A percentile compares a stretch with the other conserved stretches of the same genome.
phyloP scores from a whole-genome alignment of 2,329 filamentous ascomycete species.

The Fusarium sp. region DNA sequence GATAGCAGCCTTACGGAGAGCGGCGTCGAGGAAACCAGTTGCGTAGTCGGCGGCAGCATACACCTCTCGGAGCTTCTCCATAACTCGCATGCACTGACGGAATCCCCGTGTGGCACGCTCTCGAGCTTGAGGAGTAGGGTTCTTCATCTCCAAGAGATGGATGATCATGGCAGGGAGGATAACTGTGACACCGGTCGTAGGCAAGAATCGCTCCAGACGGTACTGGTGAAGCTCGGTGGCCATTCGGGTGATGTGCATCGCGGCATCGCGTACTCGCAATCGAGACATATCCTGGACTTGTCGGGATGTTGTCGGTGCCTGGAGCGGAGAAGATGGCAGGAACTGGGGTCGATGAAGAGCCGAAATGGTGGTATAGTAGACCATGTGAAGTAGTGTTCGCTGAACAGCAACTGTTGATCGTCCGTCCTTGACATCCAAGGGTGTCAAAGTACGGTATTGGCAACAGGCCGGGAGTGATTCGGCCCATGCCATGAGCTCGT shows the following conservation, averaged over 20 bases:
- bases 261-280: constrained; percentile 84
- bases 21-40: constrained; percentile 93
- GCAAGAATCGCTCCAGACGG: constrained; percentile 81
- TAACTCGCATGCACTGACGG: constrained; percentile 91
- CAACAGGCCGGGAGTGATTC: constrained; percentile 77
- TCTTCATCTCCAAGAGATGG: constrained; percentile 92
- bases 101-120: constrained; percentile 83
- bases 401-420: constrained; percentile 74
- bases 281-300: constrained; percentile 86
- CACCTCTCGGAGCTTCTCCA: constrained; percentile 86
- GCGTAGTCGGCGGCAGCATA: constrained; percentile 96
- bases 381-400: constrained; percentile 89
- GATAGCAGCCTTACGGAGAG: constrained; percentile 87
- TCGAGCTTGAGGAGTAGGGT: constrained; percentile 76
- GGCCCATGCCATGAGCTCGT: constrained; percentile 82
- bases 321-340: constrained; percentile 75
- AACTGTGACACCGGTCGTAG: constrained; percentile 91
- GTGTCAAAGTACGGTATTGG: constrained; percentile 70
- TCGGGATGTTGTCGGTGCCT: constrained; percentile 65
- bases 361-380: constrained; percentile 91
- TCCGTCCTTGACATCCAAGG: constrained; percentile 69
- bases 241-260: constrained; percentile 86
- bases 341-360: constrained; percentile 93
- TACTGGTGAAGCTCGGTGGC: constrained; percentile 79
- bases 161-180: constrained; percentile 94